phyloP scores from a whole-genome alignment of 371 early-diverging fungal genomes.

The Chytridium lagenaria region DNA sequence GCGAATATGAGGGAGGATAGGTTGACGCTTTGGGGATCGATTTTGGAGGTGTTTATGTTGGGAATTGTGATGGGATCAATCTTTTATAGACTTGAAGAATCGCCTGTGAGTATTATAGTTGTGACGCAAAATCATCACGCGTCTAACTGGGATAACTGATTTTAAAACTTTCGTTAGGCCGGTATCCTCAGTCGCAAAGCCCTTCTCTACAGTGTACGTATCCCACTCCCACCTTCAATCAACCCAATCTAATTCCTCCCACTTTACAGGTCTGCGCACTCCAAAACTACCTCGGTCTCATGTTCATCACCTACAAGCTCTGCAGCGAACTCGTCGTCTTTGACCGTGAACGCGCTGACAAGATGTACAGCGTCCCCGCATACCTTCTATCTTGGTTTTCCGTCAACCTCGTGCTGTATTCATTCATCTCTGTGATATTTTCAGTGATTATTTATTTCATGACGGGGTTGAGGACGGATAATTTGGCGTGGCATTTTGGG shows the following conservation, averaged over 20 bases:
- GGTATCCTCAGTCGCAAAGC: constrained; percentile 45
- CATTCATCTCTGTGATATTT: constrained; percentile 36
- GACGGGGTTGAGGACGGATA: constrained; percentile 47
- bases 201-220: constrained; percentile 24
- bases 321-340: constrained; percentile 47
- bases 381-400: constrained; percentile 46
- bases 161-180: too few relatives aligned
- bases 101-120: too few relatives aligned
- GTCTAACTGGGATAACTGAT: too few relatives aligned
- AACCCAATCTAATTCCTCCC: too few relatives aligned
- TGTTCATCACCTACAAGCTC: constrained; percentile 50
- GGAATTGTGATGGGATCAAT: constrained; percentile 40
- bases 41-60: constrained; percentile 43
- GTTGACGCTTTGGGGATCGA: constrained; percentile 47
- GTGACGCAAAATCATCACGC: too few relatives aligned
- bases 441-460: constrained; percentile 49
- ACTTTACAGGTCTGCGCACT: constrained; percentile 40
- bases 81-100: constrained; percentile 41
- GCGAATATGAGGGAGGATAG: constrained; percentile 47
- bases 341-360: constrained; percentile 52
- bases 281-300: constrained; percentile 43
- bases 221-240: too few relatives aligned
- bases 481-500: constrained; percentile 39
- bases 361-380: constrained; percentile 49
- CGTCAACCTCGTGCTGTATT: constrained; percentile 41